Conservation (phyloP, 1,139 yeast species). For the Torulaspora pretoriensis region DNA sequence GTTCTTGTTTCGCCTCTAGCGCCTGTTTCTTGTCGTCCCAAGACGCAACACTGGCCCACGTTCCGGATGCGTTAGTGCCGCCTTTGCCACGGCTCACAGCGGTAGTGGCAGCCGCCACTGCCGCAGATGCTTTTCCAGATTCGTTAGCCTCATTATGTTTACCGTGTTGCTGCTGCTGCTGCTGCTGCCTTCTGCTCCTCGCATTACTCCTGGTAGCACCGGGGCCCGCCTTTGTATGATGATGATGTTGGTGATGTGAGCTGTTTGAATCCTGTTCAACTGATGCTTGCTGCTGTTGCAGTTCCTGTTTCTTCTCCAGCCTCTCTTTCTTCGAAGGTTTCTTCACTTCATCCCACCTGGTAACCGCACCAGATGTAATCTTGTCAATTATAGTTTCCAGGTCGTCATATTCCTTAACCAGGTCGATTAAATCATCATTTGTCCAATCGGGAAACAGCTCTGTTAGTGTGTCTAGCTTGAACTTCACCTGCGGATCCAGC, state of each 20-base stretch:
- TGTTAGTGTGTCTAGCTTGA: slow-evolving; percentile 55
- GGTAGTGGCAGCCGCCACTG: slow-evolving; percentile 23
- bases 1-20: slow-evolving; percentile 15
- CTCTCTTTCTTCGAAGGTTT: slow-evolving; percentile 48
- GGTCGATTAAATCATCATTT: slow-evolving; percentile 71
- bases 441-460: slow-evolving; percentile 97
- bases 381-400: slow-evolving; percentile 78
- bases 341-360: slow-evolving; percentile 61
- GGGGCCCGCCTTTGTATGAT: slow-evolving; percentile 41
- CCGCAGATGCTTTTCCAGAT: slow-evolving; percentile 21
- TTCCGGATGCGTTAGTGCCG: slow-evolving; percentile 12
- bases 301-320: slow-evolving; percentile 34
- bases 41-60: slow-evolving; percentile 29
- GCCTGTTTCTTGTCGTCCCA: slow-evolving; percentile 10
- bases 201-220: slow-evolving; percentile 12
- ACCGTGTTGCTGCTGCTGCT: slow-evolving; percentile 19
- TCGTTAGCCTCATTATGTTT: slow-evolving; percentile 16
- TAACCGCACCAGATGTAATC: slow-evolving; percentile 73
- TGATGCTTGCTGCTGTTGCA: slow-evolving; percentile 19
- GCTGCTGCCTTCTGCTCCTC: slow-evolving; percentile 19
- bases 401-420: slow-evolving; percentile 72
- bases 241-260: slow-evolving; percentile 40
- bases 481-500: slow-evolving; percentile 42
- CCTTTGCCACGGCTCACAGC: slow-evolving; percentile 23
- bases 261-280: slow-evolving; percentile 14